These are phyloP conservation scores for Daldinia sp. DNA, from an alignment of 2,329 filamentous ascomycete genomes.

Conservation along the genomic window DNA sequence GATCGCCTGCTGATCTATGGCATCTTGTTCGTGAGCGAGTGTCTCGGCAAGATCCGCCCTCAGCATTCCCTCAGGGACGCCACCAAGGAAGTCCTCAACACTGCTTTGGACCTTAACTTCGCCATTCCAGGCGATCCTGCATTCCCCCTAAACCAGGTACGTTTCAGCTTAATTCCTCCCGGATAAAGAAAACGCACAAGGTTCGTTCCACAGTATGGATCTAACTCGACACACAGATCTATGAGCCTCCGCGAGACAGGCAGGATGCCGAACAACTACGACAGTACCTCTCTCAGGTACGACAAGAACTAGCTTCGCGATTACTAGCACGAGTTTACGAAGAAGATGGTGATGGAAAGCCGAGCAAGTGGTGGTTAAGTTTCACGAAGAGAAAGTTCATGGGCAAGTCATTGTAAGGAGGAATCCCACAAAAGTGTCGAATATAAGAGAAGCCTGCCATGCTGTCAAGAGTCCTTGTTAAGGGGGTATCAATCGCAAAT, in stretches of 20 bases:
- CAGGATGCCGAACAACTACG: slow-evolving; percentile 90
- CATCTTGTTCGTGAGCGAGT: slow-evolving; percentile 94
- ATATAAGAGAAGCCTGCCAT: slow-evolving; percentile 18
- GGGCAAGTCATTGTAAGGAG: slow-evolving; percentile 82
- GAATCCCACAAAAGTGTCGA: slow-evolving; percentile 7
- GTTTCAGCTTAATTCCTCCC: slow-evolving; percentile 38
- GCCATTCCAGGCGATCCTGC: slow-evolving; percentile 92
- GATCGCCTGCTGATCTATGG: slow-evolving; percentile 96
- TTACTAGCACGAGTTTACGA: slow-evolving; percentile 89
- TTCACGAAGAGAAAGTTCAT: slow-evolving; percentile 99
- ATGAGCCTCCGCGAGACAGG: slow-evolving; percentile 86
- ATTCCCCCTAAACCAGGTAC: slow-evolving; percentile 90
- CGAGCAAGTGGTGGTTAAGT: slow-evolving; percentile 95
- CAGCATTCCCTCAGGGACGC: slow-evolving; percentile 70
- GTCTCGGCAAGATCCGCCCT: slow-evolving; percentile 87
- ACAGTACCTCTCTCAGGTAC: slow-evolving; percentile 91
- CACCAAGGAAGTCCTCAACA: slow-evolving; percentile 84
- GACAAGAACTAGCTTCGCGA: slow-evolving; percentile 88
- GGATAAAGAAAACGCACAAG: background rate
- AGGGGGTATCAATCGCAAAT: slow-evolving; percentile 35
- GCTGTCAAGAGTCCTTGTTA: slow-evolving; percentile 16
- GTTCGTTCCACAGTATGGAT: background rate
- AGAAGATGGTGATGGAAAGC: slow-evolving; percentile 76
- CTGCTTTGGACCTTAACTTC: slow-evolving; percentile 93
- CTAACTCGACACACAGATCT: slow-evolving; percentile 69